Evolutionary conservation across 2,329 filamentous ascomycete species (phyloP).

Genomic region (Xylariaceae sp.): DNA sequence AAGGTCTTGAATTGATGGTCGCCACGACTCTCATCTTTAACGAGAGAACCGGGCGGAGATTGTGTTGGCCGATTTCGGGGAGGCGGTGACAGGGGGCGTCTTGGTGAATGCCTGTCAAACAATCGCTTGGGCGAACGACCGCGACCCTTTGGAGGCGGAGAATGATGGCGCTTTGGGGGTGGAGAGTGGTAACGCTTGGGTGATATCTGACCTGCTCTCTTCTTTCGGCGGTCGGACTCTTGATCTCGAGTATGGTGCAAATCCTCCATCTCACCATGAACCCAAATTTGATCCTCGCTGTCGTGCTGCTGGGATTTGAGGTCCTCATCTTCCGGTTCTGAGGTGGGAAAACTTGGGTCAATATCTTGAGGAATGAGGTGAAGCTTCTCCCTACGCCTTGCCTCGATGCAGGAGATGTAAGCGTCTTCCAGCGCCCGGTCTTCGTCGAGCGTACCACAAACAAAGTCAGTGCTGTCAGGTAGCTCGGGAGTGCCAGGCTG

Average conservation of each 20-base stretch:
- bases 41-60: constrained; percentile 37
- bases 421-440: constrained; percentile 92
- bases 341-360: constrained; percentile 94
- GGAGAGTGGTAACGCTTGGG: constrained; percentile 59
- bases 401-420: constrained; percentile 80
- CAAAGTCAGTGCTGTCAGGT: constrained; percentile 96
- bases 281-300: constrained; percentile 65
- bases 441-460: constrained; percentile 96
- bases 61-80: constrained; percentile 45
- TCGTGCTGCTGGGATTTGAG: constrained; percentile 65
- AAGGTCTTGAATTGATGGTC: constrained; percentile 39
- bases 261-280: constrained; percentile 69
- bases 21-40: constrained; percentile 19
- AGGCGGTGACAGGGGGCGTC: constrained; percentile 65
- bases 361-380: constrained; percentile 90
- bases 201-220: constrained; percentile 47
- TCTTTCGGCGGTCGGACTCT: constrained; percentile 41
- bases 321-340: constrained; percentile 82
- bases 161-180: constrained; percentile 43
- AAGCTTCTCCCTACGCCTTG: constrained; percentile 76
- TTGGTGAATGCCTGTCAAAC: constrained; percentile 66
- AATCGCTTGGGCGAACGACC: constrained; percentile 54
- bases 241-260: constrained; percentile 55
- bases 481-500: constrained; percentile 73
- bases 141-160: constrained; percentile 47